These are phyloP conservation scores for Periconia sp. DNA, from an alignment of 2,329 filamentous ascomycete species.

Conservation along the genomic window DNA sequence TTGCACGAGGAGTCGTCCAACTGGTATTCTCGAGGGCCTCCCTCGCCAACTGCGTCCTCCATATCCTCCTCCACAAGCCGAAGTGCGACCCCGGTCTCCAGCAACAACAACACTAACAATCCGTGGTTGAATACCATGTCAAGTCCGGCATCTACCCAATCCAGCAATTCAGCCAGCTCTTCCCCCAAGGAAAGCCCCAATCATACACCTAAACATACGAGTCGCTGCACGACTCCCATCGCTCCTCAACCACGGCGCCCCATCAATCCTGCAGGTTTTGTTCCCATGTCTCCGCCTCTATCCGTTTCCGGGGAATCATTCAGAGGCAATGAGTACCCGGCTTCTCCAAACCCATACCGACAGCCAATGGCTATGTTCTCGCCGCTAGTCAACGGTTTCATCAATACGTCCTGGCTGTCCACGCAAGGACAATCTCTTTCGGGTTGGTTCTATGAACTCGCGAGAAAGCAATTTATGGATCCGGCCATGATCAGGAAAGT, in stretches of 20 bases:
- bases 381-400: slow-evolving; percentile 39
- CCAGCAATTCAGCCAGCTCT: slow-evolving; percentile 31
- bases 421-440: slow-evolving; percentile 41
- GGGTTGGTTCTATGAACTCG: slow-evolving; percentile 40
- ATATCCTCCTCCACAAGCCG: slow-evolving; percentile 39
- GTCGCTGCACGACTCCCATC: slow-evolving; percentile 41
- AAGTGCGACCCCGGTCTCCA: slow-evolving; percentile 38
- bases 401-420: slow-evolving; percentile 38
- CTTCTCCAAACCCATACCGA: slow-evolving; percentile 41
- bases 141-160: slow-evolving; percentile 32
- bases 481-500: slow-evolving; percentile 36
- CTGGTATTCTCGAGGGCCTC: slow-evolving; percentile 38
- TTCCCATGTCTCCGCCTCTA: slow-evolving; percentile 34
- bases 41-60: slow-evolving; percentile 43
- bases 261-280: slow-evolving; percentile 36
- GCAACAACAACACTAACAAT: slow-evolving; percentile 38
- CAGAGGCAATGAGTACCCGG: slow-evolving; percentile 30
- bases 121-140: slow-evolving; percentile 42
- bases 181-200: slow-evolving; percentile 40
- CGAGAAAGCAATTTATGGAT: slow-evolving; percentile 40
- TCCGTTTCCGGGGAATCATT: slow-evolving; percentile 33
- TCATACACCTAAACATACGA: slow-evolving; percentile 41
- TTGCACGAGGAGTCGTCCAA: slow-evolving; percentile 38
- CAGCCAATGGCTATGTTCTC: slow-evolving; percentile 26
- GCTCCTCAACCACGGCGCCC: slow-evolving; percentile 41